Evolutionary conservation across 1,284 basidiomycete species (phyloP).

Genomic region (Naganishia cerealis): DNA sequence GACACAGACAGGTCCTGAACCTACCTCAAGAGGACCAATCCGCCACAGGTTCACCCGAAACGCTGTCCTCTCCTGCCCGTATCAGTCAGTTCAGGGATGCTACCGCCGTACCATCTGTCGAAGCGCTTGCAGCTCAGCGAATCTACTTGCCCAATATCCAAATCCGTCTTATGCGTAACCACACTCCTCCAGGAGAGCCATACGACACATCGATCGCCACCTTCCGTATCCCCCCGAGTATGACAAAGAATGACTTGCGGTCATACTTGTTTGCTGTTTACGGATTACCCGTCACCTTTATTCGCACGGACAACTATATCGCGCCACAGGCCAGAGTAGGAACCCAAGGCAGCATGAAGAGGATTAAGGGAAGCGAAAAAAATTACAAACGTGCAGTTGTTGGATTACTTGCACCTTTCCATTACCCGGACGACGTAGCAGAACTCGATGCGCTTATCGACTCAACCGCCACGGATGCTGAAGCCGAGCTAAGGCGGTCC

Average conservation of each 20-base stretch:
- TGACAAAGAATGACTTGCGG: conserved; percentile 88
- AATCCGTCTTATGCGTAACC: conserved; percentile 79
- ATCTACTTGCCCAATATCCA: conserved; percentile 86
- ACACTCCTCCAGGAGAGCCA: conserved; percentile 70
- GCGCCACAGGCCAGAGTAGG: conserved; percentile 58
- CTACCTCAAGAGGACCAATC: conserved; percentile 7
- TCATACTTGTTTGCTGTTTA: conserved; percentile 81
- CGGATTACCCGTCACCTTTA: conserved; percentile 83
- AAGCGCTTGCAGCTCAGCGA: conserved; percentile 69
- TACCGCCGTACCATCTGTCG: conserved; percentile 32
- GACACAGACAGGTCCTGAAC: conserved; percentile 36
- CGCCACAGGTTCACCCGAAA: not conserved
- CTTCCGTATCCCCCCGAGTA: conserved; percentile 75
- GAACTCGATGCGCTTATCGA: conserved; percentile 61
- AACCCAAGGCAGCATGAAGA: conserved; percentile 39
- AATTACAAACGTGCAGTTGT: conserved; percentile 85
- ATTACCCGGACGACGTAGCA: conserved; percentile 76
- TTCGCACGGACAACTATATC: conserved; percentile 85
- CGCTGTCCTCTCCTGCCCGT: conserved; percentile 25
- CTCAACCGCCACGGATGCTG: conserved; percentile 55
- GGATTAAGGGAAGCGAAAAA: conserved; percentile 53
- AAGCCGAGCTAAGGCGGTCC: conserved; percentile 60
- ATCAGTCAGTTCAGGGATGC: conserved; percentile 29
- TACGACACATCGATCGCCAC: conserved; percentile 95
- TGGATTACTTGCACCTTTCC: conserved; percentile 83